Evolutionary conservation across 768 basidiomycete species (phyloP).

Genomic region (Ramaria rubella): DNA sequence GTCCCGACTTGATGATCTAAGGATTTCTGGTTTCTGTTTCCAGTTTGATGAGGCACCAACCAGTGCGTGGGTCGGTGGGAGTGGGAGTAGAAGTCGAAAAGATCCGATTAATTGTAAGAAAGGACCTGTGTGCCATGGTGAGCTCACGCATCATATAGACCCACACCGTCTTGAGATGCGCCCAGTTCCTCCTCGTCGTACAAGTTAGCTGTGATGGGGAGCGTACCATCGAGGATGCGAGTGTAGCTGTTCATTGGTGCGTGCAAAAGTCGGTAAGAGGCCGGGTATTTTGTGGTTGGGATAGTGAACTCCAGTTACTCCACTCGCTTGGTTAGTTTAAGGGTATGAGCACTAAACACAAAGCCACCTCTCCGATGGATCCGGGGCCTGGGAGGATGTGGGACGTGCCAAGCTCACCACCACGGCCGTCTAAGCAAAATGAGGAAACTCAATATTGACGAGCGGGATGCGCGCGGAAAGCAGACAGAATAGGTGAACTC

Average conservation of each 20-base stretch:
- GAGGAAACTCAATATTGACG: too few relatives aligned
- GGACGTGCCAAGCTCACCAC: not conserved
- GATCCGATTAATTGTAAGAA: not conserved
- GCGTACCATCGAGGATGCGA: conserved; percentile 60
- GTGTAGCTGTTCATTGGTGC: conserved; percentile 45
- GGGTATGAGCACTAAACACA: not conserved
- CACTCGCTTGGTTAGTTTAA: too few relatives aligned
- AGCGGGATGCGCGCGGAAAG: too few relatives aligned
- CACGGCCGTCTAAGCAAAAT: not conserved
- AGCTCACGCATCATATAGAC: conserved; percentile 87
- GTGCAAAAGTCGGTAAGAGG: conserved; percentile 1
- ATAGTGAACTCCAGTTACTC: conserved; percentile 1
- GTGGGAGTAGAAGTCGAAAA: conserved; percentile 6
- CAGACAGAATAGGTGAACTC: too few relatives aligned
- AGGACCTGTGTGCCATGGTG: not conserved
- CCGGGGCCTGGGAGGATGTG: not conserved
- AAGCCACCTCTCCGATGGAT: conserved; percentile 7
- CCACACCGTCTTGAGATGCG: conserved; percentile 69
- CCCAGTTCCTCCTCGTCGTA: conserved; percentile 77
- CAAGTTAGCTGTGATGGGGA: conserved; percentile 68
- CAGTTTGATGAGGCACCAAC: conserved; percentile 18
- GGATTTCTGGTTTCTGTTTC: conserved; percentile 70
- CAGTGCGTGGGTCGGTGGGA: not conserved
- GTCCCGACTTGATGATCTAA: conserved; percentile 71
- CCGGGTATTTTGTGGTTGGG: conserved; percentile 3